phyloP scores from a whole-genome alignment of 352 stramenopile genomes.

The Phytophthora tubulina region DNA sequence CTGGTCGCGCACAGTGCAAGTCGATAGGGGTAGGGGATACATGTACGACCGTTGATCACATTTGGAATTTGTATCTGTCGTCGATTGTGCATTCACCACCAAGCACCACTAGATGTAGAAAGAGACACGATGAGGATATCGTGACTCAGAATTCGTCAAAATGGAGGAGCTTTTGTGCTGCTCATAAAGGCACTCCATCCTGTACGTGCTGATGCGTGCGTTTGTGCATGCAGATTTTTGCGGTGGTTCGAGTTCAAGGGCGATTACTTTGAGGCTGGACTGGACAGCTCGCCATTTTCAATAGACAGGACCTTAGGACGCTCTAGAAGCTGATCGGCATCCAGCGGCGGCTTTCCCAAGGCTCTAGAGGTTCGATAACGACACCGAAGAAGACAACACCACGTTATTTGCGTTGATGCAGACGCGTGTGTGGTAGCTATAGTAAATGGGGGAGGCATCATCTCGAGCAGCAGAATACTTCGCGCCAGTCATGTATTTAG shows the following conservation, averaged over 20 bases:
- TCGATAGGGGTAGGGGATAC: background rate
- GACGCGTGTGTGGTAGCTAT: background rate
- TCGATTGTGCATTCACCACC: background rate
- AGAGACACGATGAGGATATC: background rate
- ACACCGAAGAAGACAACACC: background rate
- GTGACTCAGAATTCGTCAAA: background rate
- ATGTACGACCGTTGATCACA: background rate
- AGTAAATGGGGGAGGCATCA: too few relatives aligned
- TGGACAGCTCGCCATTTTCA: background rate
- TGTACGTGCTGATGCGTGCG: too few relatives aligned
- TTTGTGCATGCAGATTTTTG: background rate
- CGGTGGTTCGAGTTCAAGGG: constrained; percentile 2
- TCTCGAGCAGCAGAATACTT: too few relatives aligned
- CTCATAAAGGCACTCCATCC: too few relatives aligned
- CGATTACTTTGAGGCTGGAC: constrained; percentile 7
- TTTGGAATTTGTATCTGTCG: background rate
- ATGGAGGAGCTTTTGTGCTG: too few relatives aligned
- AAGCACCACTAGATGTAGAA: too few relatives aligned
- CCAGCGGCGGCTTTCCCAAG: background rate
- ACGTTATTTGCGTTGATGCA: background rate
- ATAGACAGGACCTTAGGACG: constrained; percentile 2
- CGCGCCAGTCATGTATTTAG: background rate
- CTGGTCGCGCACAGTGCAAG: background rate
- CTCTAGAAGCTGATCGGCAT: background rate
- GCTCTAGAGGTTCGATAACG: background rate